These are phyloP conservation scores for Phytophthora pluvialis DNA, from an alignment of 352 stramenopile species.

Conservation along the genomic window DNA sequence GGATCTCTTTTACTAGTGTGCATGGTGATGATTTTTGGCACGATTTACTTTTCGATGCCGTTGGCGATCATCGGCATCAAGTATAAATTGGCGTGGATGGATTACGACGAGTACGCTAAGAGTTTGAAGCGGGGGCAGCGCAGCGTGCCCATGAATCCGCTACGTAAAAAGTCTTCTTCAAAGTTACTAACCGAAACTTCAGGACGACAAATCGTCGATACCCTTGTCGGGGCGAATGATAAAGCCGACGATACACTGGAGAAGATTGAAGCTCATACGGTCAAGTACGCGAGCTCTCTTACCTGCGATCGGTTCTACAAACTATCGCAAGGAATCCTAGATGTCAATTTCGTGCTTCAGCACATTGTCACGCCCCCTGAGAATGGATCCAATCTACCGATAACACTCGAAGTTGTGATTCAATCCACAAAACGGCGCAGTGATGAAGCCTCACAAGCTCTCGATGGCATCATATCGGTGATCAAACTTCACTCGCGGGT, in stretches of 20 bases:
- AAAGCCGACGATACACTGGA: conserved; percentile 35
- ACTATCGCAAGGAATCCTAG: conserved; percentile 34
- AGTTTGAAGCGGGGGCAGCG: conserved; percentile 2
- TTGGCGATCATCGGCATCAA: conserved; percentile 62
- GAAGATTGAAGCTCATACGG: conserved; percentile 32
- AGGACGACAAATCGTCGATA: conserved; percentile 9
- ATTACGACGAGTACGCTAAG: conserved; percentile 29
- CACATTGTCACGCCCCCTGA: conserved; percentile 6
- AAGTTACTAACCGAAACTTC: conserved; percentile 10
- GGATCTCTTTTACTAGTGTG: conserved; percentile 41
- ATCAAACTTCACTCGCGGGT: conserved; percentile 51
- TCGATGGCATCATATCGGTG: conserved; percentile 43
- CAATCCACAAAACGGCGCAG: conserved; percentile 40
- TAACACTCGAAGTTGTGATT: conserved; percentile 19
- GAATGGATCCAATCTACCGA: neutral
- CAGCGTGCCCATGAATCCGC: neutral
- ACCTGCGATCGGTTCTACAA: conserved; percentile 52
- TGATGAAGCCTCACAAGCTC: conserved; percentile 36
- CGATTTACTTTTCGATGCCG: conserved; percentile 65
- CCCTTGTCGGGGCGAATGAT: neutral
- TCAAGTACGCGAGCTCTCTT: conserved; percentile 34
- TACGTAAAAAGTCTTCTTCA: conserved; percentile 4
- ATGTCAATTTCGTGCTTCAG: conserved; percentile 23
- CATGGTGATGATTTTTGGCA: conserved; percentile 64
- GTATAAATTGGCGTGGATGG: conserved; percentile 50